Conservation (phyloP, 345 rosid species). For the Clarkia xantiana region DNA sequence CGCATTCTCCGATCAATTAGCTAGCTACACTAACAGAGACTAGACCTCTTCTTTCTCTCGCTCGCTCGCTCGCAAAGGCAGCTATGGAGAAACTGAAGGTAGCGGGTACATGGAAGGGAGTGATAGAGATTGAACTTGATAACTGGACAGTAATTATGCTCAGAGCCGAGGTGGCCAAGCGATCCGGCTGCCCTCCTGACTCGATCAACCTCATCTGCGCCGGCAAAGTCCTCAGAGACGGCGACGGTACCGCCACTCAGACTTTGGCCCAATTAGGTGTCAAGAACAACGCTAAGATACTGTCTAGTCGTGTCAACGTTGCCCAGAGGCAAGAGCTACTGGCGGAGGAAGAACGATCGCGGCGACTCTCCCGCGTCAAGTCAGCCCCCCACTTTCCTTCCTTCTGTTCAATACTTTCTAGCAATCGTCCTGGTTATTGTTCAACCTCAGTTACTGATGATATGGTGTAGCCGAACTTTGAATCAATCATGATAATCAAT, state of each 20-base stretch:
- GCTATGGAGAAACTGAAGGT: conserved; percentile 62
- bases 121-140: conserved; percentile 64
- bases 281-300: conserved; percentile 61
- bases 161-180: conserved; percentile 60
- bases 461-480: too few relatives aligned
- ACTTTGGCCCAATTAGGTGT: conserved; percentile 42
- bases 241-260: conserved; percentile 20
- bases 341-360: conserved; percentile 70
- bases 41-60: too few relatives aligned
- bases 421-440: too few relatives aligned
- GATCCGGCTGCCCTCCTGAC: conserved; percentile 34
- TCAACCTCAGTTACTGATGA: too few relatives aligned
- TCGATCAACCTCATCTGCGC: conserved; percentile 66
- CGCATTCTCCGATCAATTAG: too few relatives aligned
- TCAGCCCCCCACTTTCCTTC: conserved; percentile 13
- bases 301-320: conserved; percentile 40
- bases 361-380: conserved; percentile 62
- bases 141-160: conserved; percentile 64
- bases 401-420: too few relatives aligned
- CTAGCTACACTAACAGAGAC: too few relatives aligned
- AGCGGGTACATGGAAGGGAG: conserved; percentile 80
- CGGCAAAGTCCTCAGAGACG: conserved; percentile 60
- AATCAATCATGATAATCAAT: too few relatives aligned
- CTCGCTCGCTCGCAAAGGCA: too few relatives aligned
- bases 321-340: conserved; percentile 44